These are phyloP conservation scores for Aspergillus quadrilineatus DNA, from an alignment of 2,329 filamentous ascomycete species.

Conservation along the genomic window DNA sequence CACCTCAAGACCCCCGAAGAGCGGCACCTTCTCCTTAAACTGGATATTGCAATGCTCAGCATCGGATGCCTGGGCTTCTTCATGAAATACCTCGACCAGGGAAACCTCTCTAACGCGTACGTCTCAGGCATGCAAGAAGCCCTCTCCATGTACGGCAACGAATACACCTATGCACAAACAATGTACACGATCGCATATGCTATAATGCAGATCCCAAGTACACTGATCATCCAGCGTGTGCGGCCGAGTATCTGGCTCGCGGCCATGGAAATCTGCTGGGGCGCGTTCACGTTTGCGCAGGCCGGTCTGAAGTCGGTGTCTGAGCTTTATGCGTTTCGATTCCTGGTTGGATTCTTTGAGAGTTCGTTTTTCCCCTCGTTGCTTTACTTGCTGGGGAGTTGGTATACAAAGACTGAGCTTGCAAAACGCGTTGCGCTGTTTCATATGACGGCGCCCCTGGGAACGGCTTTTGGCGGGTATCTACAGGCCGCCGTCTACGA, in stretches of 20 bases:
- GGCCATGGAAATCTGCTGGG: neutral
- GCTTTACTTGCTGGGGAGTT: conserved; percentile 1
- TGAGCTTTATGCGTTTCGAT: neutral
- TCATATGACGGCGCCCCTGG: conserved; percentile 2
- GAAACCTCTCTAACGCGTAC: conserved; percentile 16
- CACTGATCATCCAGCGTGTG: neutral
- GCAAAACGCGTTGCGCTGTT: conserved; percentile 1
- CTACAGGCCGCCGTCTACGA: neutral
- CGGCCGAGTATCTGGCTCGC: conserved; percentile 3
- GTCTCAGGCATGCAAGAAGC: conserved; percentile 20
- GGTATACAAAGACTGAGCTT: conserved; percentile 8
- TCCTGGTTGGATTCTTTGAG: conserved; percentile 2
- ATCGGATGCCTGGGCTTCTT: conserved; percentile 18
- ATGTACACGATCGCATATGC: conserved; percentile 28
- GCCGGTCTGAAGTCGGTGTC: neutral
- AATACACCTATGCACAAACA: conserved; percentile 15
- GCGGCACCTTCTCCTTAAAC: conserved; percentile 13
- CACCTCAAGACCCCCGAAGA: conserved; percentile 11
- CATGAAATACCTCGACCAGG: conserved; percentile 19
- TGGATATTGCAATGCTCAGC: conserved; percentile 15
- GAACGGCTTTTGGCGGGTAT: neutral
- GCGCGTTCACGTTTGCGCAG: conserved; percentile 1
- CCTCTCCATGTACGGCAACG: conserved; percentile 17
- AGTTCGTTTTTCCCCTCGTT: neutral
- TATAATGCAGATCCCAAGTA: conserved; percentile 1